These are phyloP conservation scores for Galerina sulciceps DNA, from an alignment of 768 basidiomycete genomes.

Conservation along the genomic window DNA sequence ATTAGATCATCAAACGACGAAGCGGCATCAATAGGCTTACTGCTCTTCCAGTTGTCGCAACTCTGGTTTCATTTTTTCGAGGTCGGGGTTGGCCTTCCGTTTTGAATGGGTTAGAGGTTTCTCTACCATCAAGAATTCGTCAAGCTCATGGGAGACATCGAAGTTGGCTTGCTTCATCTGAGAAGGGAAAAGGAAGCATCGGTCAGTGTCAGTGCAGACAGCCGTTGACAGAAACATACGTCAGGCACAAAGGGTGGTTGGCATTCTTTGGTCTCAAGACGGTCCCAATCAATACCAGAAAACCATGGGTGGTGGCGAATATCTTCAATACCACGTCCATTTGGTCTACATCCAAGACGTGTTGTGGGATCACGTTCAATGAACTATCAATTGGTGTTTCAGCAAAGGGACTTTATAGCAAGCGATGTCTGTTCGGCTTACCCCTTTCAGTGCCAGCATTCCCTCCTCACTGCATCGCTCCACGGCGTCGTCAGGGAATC, in stretches of 20 bases:
- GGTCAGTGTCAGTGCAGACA: neutral
- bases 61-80: conserved; percentile 90
- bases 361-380: conserved; percentile 80
- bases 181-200: conserved; percentile 13
- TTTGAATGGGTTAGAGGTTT: conserved; percentile 96
- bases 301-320: conserved; percentile 90
- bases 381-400: conserved; percentile 53
- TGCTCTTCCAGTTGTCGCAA: conserved; percentile 92
- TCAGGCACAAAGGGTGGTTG: conserved; percentile 91
- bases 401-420: conserved; percentile 9
- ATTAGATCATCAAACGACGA: conserved; percentile 10
- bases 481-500: conserved; percentile 72
- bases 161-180: conserved; percentile 98
- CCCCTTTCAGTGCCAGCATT: conserved; percentile 66
- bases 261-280: conserved; percentile 66
- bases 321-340: conserved; percentile 75
- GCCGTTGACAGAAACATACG: conserved; percentile 53
- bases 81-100: conserved; percentile 84
- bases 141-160: conserved; percentile 95
- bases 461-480: conserved; percentile 69
- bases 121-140: conserved; percentile 96
- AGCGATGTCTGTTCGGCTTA: conserved; percentile 39
- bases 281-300: conserved; percentile 77
- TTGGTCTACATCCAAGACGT: conserved; percentile 80
- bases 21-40: conserved; percentile 43